Conservation (phyloP, 169 alveolate genomes). For the Plasmodium knowlesi region DNA sequence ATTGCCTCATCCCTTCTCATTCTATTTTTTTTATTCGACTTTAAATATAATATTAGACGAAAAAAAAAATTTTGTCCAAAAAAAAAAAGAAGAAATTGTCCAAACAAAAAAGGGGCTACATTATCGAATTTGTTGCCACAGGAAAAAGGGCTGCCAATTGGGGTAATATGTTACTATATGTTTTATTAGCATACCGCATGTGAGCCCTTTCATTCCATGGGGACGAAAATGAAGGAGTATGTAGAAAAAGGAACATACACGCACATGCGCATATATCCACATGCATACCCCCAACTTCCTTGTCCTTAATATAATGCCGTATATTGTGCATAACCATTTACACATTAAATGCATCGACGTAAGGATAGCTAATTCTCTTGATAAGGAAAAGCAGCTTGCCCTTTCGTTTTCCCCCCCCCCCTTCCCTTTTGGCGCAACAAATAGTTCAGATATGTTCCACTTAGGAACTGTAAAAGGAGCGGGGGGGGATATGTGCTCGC, state of each 20-base stretch:
- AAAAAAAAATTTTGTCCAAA: too few species aligned
- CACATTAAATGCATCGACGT: neutral
- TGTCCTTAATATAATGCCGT: neutral
- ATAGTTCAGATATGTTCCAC: neutral
- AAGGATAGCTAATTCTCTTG: neutral
- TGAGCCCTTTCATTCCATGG: neutral
- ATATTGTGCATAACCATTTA: neutral
- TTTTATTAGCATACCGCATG: neutral
- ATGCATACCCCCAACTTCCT: neutral
- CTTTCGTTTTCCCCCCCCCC: neutral
- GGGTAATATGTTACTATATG: neutral
- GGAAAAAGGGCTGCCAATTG: neutral
- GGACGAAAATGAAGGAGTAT: neutral
- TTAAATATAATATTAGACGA: too few species aligned
- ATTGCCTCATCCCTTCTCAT: too few species aligned
- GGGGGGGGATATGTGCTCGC: neutral
- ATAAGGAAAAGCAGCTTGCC: neutral
- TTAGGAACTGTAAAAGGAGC: neutral
- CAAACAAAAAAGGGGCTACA: neutral
- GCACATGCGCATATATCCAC: neutral
- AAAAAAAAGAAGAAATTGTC: neutral
- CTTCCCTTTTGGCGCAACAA: neutral
- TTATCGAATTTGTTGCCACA: neutral
- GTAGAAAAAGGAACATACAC: neutral
- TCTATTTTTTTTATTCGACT: too few species aligned